Base-by-base conservation (phyloP, 78 protist species). In the Bigelowiella natans region DNA sequence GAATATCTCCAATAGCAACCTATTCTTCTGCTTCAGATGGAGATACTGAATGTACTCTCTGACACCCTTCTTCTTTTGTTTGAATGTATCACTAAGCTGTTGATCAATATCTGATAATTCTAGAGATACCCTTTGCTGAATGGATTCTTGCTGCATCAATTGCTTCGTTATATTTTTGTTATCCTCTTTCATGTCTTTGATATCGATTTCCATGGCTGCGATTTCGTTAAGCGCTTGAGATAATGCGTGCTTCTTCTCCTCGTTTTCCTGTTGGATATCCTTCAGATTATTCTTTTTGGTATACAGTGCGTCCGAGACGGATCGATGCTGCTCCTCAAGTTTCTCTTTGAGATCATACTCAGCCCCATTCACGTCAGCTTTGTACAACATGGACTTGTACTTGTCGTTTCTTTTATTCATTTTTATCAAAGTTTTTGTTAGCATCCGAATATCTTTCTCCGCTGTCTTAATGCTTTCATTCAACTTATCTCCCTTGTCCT, bases 361-460 rank as follows among this genome's bases (percentile, higher is more conserved):
- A 7, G 87, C 51, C 7, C 87, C 38, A 11, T 34, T 85, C 38
- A 18, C 7, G 87, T 85, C 87, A 11, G 51, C 87, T 11, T 85
- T 85, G 38, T 85, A 29, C 37, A 85, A 11, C 36, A 37, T 85
- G 36, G 30, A 18, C 38, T 37, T 85, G 87, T 85, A 85, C 36
- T 85, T 85, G 38, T 85, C 38, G 36, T 85, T 85, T 85, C 87
- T 7, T 18, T 85, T 37, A 11, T 85, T 85, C 7, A 85, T 7
- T 11, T 85, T 34, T 11, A 37, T 7, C 87, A 85, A 11, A 85
- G 87, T 11, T 85, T 85, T 34, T 7, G 36, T 26, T 18, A 85
- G 38, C 36, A 85, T 85, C 36, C 36, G 51, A 85, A 85, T 85
- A 85, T 85, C 87, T 85, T 85, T 34, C 38, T 85, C 87, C 11